phyloP scores from a whole-genome alignment of 1,284 basidiomycete genomes.

The Abortiporus biennis region DNA sequence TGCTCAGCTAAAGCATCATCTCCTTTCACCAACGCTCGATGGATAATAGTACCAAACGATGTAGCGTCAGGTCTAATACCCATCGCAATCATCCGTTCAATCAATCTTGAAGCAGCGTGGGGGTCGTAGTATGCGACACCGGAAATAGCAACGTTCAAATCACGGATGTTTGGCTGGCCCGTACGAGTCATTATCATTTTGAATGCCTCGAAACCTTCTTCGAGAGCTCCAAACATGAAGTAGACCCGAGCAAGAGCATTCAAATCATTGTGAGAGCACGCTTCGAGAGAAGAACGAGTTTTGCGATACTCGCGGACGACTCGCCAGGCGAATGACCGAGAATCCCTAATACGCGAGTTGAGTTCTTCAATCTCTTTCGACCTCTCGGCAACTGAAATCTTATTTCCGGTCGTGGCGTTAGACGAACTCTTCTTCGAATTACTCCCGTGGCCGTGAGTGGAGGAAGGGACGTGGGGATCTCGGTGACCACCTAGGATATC shows the following conservation, averaged over 20 bases:
- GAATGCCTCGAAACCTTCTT: conserved; percentile 43
- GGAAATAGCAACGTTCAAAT: conserved; percentile 56
- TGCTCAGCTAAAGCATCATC: conserved; percentile 38
- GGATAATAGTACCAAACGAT: conserved; percentile 55
- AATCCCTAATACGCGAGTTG: conserved; percentile 22
- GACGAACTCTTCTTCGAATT: no score
- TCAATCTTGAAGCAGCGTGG: conserved; percentile 35
- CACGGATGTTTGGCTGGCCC: conserved; percentile 52
- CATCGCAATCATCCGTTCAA: conserved; percentile 40
- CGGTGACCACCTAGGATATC: no score
- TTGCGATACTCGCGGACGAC: conserved; percentile 40
- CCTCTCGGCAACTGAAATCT: no score
- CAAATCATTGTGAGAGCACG: conserved; percentile 44
- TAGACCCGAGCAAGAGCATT: conserved; percentile 57
- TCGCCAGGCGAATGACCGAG: conserved; percentile 34
- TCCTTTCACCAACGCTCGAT: conserved; percentile 41
- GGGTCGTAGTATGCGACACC: conserved; percentile 47
- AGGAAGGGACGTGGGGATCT: no score
- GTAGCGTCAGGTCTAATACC: conserved; percentile 46
- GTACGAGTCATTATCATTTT: conserved; percentile 37
- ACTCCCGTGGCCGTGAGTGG: no score
- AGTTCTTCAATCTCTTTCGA: conserved; percentile 5
- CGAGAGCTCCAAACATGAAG: conserved; percentile 48
- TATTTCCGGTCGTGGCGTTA: no score
- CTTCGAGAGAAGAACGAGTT: conserved; percentile 37